Evolutionary conservation across 2,329 filamentous ascomycete genomes (phyloP), one percentile per base, ranked within the genome.

Genomic region (Cercospora brassicicola): DNA sequence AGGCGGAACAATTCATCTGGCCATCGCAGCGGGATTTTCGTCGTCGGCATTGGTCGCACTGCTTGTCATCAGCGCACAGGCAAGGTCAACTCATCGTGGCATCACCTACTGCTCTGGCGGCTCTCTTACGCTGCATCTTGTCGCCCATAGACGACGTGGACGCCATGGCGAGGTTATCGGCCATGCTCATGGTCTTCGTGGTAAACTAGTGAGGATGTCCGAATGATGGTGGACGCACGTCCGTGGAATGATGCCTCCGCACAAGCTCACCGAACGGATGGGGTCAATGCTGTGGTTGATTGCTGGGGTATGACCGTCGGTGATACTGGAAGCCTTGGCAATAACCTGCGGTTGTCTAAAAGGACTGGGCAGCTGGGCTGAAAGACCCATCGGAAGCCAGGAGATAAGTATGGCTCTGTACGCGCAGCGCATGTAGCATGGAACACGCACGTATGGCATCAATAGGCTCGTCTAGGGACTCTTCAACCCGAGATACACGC

Each of bases 11-110:
- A 31, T 71, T 59, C 42, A 65, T 55, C 23, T 66, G 61, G 1
- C 71, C 71, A 36, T 73, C 69, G 48, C 71, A 73, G 4, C 67
- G 63, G 2, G 67, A 65, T 45, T 73, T 73, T 20, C 69, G 64
- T 59, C 71, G 45, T 55, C 71, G 61, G 36, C 71, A 73, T 60
- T 70, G 66, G 60, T 73, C 69, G 56, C 68, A 70, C 67, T 70
- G 57, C 15, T 30, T 31, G 15, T 20, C 18, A 23, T 55, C 45
- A 51, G 57, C 36, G 15, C 26, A 20, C 11, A 18, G 26, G 7
- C 7, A 10, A 18, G 13, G 6, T 10, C 18, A 2, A 2, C 13
- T 26, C 23, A 11, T n/a, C 13, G 4, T 8, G 23, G 6, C 26
- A 31, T 11, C 9, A 64, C 67, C 57, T 68, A 72, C 68, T 28